Evolutionary conservation across 495 filamentous ascomycete species (phyloP), one percentile per base, ranked within the genome.

Genomic region (Daldinia loculata): DNA sequence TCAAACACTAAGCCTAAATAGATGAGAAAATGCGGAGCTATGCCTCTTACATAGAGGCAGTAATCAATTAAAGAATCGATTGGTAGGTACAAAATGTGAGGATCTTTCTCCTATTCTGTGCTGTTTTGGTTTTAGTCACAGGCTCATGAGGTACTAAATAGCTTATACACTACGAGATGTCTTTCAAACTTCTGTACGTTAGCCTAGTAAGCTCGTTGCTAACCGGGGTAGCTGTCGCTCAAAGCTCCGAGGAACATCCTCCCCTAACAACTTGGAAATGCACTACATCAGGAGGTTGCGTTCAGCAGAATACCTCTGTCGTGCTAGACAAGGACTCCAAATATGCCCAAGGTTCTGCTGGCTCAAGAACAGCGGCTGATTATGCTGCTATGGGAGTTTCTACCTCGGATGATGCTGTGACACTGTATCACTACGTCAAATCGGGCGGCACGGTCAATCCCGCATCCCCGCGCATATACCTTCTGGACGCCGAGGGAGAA

Each of bases 401-500:
- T 15, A 75, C 74, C 15, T 64, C 60, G 6, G 74, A 41, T 11
- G 61, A 71, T 22, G 74, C 74, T 26, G 52, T 75, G 17, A 75
- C 74, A 1, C 26, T 75, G 52, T 71, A 77, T 38, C 74, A 75
- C 60, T 75, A 73, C 61, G 74, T 75, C 26, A 63, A 75, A 48
- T 58, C 72, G 32, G 69, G 63, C 43, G 58, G 61, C 79, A 77
- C 60, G 45, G 71, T 56, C 66, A 73, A 17, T 74, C 70, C 51
- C 56, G 76, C 29, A 56, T 85, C 82, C 0, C 84, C 87, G 7
- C 82, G 88, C 19, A 77, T 85, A 17, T 89, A 89, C 73, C 78
- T 90, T 12, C 80, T 89, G 8, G 84, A 77, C 29, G 68, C 75
- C 14, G 71, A 76, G 27, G 67, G 75, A 26, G 80, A 85, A 51